These are phyloP conservation scores for Penium margaritaceum DNA, from an alignment of 139 green algal species.

Conservation along the genomic window DNA sequence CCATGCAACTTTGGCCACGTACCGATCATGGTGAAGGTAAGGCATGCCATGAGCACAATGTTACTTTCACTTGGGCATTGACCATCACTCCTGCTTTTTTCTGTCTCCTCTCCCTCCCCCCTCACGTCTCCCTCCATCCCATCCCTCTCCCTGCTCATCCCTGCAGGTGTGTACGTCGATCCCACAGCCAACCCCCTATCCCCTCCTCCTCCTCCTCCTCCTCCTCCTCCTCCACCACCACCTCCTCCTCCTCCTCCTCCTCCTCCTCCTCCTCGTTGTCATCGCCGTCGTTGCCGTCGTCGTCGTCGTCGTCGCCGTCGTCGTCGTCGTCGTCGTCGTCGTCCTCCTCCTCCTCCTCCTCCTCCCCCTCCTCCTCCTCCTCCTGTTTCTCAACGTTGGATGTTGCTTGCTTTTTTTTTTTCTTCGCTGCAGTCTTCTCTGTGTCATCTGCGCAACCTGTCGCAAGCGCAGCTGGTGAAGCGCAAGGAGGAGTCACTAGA, in stretches of 20 bases:
- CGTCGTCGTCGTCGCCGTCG: background rate
- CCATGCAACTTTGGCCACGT: slow-evolving; percentile 7
- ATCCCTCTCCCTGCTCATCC: background rate
- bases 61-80: background rate
- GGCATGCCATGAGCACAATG: background rate
- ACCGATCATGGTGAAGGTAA: slow-evolving; percentile 35
- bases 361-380: slow-evolving; percentile 7
- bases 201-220: background rate
- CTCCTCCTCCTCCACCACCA: slow-evolving; percentile 19
- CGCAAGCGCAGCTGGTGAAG: slow-evolving; percentile 58
- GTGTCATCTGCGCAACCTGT: slow-evolving; percentile 69
- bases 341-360: slow-evolving; percentile 37
- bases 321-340: slow-evolving; percentile 4
- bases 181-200: background rate
- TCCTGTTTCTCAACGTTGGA: background rate
- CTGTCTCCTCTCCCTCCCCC: slow-evolving; percentile 4
- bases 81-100: background rate
- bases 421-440: slow-evolving; percentile 16
- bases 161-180: background rate
- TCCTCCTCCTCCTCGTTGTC: slow-evolving; percentile 31
- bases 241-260: slow-evolving; percentile 24
- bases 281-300: slow-evolving; percentile 6
- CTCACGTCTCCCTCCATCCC: background rate
- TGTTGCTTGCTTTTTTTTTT: slow-evolving; percentile 22
- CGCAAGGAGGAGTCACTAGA: slow-evolving; percentile 56